Base-by-base conservation (phyloP, 805 yeast species). In the Wickerhamomyces pijperi region DNA sequence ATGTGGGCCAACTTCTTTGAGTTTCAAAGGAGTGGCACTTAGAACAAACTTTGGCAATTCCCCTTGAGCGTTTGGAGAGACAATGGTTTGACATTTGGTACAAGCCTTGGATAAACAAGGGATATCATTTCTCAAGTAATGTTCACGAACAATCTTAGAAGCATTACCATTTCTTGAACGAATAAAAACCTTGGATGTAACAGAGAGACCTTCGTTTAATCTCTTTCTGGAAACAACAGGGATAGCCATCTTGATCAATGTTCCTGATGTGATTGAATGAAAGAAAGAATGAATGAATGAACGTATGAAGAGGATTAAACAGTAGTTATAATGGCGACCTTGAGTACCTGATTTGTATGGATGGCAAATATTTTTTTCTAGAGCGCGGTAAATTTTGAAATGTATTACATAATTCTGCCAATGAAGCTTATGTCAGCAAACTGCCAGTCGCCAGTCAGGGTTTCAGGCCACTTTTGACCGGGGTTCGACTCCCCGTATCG, bases 401-500 rank as follows among this genome's bases (percentile, higher is more conserved):
- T n/a, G n/a, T n/a, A n/a, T n/a, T n/a, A n/a, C n/a, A n/a, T n/a
- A n/a, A n/a, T n/a, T n/a, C n/a, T n/a, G n/a, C n/a, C n/a, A n/a
- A n/a, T n/a, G n/a, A n/a, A n/a, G n/a, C n/a, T n/a, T n/a, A n/a
- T n/a, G n/a, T n/a, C n/a, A n/a, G n/a, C n/a, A n/a, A n/a, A n/a
- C n/a, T n/a, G n/a, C n/a, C n/a, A n/a, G n/a, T n/a, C n/a, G n/a
- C n/a, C n/a, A n/a, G n/a, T n/a, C n/a, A n/a, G n/a, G n/a, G n/a
- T n/a, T n/a, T n/a, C n/a, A n/a, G n/a, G n/a, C n/a, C n/a, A n/a
- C n/a, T n/a, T n/a, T n/a, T n/a, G 64, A 69, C 76, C 78, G 80
- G 83, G 82, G 83, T 77, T 77, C 83, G 82, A 77, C 82, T 76
- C 83, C 83, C 83, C 80, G 84, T 69, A 75, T 74, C 82, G 83